phyloP scores from a whole-genome alignment of 331 rosid genomes.

The Quercus tomentella region DNA sequence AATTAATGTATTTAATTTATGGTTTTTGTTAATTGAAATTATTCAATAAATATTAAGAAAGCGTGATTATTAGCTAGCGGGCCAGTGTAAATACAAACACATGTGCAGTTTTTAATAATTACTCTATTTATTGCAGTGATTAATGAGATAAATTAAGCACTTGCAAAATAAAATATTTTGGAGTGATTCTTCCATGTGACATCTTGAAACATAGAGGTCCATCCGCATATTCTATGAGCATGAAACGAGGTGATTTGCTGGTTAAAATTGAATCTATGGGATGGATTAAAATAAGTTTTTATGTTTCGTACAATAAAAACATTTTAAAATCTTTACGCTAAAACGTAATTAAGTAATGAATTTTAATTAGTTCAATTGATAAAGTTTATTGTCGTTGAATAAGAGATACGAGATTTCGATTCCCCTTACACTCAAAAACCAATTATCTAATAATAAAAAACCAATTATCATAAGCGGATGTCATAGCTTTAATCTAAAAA shows the following conservation, averaged over 20 bases:
- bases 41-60: background rate
- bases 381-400: too few species aligned
- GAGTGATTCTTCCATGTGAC: background rate
- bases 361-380: too few species aligned
- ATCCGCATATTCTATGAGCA: background rate
- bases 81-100: too few species aligned
- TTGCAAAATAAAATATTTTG: background rate
- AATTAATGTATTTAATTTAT: background rate
- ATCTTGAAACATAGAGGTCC: background rate
- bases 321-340: too few species aligned
- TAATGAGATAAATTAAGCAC: background rate
- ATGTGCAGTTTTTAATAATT: too few species aligned
- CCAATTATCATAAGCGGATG: too few species aligned
- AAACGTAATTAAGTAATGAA: too few species aligned
- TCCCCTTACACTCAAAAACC: too few species aligned
- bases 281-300: background rate
- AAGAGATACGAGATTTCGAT: too few species aligned
- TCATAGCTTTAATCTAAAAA: accelerated
- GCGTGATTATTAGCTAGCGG: too few species aligned
- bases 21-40: background rate
- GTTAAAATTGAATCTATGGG: background rate
- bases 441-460: too few species aligned
- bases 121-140: background rate
- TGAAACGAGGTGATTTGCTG: background rate
- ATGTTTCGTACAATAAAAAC: too few species aligned